Evolutionary conservation across 2,329 filamentous ascomycete genomes (phyloP), one percentile per base, ranked within the genome.

Genomic region (Colletotrichum lindemuthianum): DNA sequence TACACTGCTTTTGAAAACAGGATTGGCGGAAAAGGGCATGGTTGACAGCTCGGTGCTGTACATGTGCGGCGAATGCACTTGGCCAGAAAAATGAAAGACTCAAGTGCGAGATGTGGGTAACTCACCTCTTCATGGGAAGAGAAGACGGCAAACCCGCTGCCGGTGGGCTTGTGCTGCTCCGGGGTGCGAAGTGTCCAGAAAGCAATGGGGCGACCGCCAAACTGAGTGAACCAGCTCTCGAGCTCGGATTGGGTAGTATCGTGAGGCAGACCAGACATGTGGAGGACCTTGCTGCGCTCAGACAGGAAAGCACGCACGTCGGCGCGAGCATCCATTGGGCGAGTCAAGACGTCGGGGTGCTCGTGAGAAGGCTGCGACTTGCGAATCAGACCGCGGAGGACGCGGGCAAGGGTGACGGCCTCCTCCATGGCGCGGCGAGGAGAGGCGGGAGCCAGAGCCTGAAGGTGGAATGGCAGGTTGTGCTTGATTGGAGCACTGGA

Each of bases 161-260:
- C 96, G 9, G 96, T 99, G n/a, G 96, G 96, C 84, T 99, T 99
- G 81, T 98, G 96, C 81, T 98, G 96, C 79, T 99, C 96, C 3
- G 96, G 96, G 12, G 96, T 99, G 67, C 95, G 92, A 54, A 99
- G 86, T 15, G 96, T 99, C 96, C 96, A 99, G 81, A 99, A 99
- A 16, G 96, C 96, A 80, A 99, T 99, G 36, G 96, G 96, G 47
- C 96, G 92, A 53, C 96, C 96, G 69, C 96, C 96, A 75, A 97
- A 99, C 79, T 99, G 96, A 36, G 96, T 99, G 76, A 98, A 99
- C 96, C 96, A 99, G 81, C 94, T 97, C 82, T 99, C 96, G 32
- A 99, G 86, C 81, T 99, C 96, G 4, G 95, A 98, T 81, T 99
- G 96, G 2, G 96, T 99, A 40, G 96, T 99, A 73, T 99, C 96